Evolutionary conservation across 2,329 filamentous ascomycete genomes (phyloP).

Genomic region (Alternaria ethzedia): DNA sequence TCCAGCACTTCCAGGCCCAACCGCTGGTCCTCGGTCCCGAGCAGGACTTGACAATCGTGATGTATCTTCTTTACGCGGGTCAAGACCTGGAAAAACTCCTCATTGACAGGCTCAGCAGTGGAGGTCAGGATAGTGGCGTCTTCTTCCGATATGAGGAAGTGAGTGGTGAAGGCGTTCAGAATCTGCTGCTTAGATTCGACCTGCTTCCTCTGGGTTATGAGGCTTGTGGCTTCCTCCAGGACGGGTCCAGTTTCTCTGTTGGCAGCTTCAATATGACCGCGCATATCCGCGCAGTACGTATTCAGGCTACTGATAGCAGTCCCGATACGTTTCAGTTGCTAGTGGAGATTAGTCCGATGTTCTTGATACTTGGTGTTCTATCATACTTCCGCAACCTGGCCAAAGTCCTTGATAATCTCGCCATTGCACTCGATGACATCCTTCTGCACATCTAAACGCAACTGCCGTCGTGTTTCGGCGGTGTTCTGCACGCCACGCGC

Average conservation of each 20-base stretch:
- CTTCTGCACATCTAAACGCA: conserved; percentile 84
- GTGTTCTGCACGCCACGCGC: conserved; percentile 73
- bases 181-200: conserved; percentile 82
- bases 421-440: conserved; percentile 94
- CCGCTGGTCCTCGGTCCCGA: conserved; percentile 88
- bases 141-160: conserved; percentile 84
- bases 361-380: not conserved
- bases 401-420: conserved; percentile 85
- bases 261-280: conserved; percentile 75
- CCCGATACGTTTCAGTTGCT: conserved; percentile 89
- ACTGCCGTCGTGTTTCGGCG: conserved; percentile 75
- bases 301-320: conserved; percentile 79
- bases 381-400: conserved; percentile 74
- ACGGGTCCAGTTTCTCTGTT: conserved; percentile 76
- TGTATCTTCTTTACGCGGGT: conserved; percentile 84
- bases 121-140: conserved; percentile 79
- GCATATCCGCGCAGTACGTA: conserved; percentile 79
- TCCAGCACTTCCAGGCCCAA: conserved; percentile 92
- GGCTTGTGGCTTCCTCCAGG: conserved; percentile 75
- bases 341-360: conserved; percentile 32
- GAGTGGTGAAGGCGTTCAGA: conserved; percentile 75
- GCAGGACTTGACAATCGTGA: conserved; percentile 84
- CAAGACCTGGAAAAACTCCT: conserved; percentile 80
- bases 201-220: conserved; percentile 75
- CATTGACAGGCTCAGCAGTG: conserved; percentile 80